Evolutionary conservation across 148 eudicot genomes (phyloP).

Genomic region (Gaultheria prostrata): DNA sequence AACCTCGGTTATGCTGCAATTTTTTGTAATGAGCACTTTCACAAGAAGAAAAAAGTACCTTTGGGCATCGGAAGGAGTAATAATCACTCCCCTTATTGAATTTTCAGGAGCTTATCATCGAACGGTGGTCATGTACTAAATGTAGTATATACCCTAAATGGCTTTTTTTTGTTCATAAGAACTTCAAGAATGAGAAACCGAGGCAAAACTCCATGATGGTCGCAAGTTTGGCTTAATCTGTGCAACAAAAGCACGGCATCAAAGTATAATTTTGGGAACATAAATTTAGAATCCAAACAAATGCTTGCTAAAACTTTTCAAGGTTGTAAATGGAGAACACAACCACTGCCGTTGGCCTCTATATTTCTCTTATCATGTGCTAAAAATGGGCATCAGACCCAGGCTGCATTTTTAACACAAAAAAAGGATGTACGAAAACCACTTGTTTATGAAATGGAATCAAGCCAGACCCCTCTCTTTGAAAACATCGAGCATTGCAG

Average conservation of each 20-base stretch:
- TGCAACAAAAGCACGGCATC: not conserved
- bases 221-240: not conserved
- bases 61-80: too few relatives aligned
- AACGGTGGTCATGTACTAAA: too few relatives aligned
- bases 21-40: too few relatives aligned
- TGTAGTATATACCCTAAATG: too few relatives aligned
- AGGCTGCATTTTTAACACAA: slow-evolving; percentile 1
- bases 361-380: not conserved
- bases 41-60: too few relatives aligned
- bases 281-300: not conserved
- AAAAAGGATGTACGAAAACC: not conserved
- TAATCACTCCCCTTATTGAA: too few relatives aligned
- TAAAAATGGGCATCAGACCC: slow-evolving; percentile 13
- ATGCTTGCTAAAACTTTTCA: not conserved
- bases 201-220: not conserved
- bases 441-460: slow-evolving; percentile 10
- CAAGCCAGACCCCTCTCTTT: slow-evolving; percentile 86
- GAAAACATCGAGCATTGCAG: slow-evolving; percentile 82
- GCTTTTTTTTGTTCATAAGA: not conserved
- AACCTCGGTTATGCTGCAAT: too few relatives aligned
- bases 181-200: not conserved
- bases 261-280: not conserved
- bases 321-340: not conserved
- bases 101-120: too few relatives aligned
- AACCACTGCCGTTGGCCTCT: not conserved